Evolutionary conservation across 192 early-diverging fungal species (phyloP).

Genomic region (Backusella tarrabulga): DNA sequence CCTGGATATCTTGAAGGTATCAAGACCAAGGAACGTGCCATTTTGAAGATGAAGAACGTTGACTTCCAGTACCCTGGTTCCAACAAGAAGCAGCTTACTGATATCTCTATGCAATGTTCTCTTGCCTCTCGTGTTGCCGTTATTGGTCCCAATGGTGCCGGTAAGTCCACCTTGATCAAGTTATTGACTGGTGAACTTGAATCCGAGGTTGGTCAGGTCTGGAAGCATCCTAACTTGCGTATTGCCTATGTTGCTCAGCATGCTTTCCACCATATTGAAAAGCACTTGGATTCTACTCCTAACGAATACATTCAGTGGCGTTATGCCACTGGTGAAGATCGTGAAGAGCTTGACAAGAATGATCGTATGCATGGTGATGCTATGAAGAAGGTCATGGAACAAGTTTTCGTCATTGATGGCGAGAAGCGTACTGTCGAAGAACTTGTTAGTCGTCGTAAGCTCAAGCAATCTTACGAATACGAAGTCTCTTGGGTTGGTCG

Average conservation of each 20-base stretch:
- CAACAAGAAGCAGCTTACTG: conserved; percentile 53
- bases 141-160: conserved; percentile 77
- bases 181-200: conserved; percentile 77
- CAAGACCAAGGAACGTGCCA: conserved; percentile 72
- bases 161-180: conserved; percentile 72
- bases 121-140: conserved; percentile 78
- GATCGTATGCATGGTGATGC: conserved; percentile 65
- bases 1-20: conserved; percentile 76
- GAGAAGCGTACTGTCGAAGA: conserved; percentile 64
- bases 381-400: conserved; percentile 58
- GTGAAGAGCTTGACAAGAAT: conserved; percentile 72
- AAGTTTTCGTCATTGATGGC: conserved; percentile 53
- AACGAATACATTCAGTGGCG: conserved; percentile 88
- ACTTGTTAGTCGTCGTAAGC: conserved; percentile 72
- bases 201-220: conserved; percentile 70
- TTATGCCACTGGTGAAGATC: conserved; percentile 77
- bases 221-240: conserved; percentile 84
- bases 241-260: conserved; percentile 88
- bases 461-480: conserved; percentile 82
- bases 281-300: conserved; percentile 78
- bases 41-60: conserved; percentile 74
- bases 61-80: conserved; percentile 72
- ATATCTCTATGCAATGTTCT: conserved; percentile 64
- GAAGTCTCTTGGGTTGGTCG: conserved; percentile 73
- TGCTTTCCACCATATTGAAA: conserved; percentile 85